A percentile compares a stretch with the other conserved stretches of the same genome.
Conservation (phyloP, 768 basidiomycete genomes). For the Agaricus sinodeliciosus region DNA sequence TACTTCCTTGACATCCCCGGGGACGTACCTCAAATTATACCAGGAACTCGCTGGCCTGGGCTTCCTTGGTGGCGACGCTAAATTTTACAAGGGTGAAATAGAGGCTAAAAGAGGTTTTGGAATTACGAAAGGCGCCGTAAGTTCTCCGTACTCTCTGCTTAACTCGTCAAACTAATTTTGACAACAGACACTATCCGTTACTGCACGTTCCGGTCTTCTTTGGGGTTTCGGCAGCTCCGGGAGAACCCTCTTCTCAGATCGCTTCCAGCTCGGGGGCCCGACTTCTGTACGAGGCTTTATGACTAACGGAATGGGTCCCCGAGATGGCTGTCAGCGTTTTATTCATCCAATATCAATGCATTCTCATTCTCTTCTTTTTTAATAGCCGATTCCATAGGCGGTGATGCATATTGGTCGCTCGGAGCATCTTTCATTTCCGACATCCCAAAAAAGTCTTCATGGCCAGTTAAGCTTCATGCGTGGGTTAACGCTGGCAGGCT, state of each 20-base stretch:
- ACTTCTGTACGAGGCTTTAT: conserved; percentile 76
- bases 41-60: conserved; percentile 62
- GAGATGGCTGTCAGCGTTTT: conserved; percentile 53
- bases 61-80: conserved; percentile 65
- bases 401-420: conserved; percentile 73
- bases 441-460: conserved; percentile 64
- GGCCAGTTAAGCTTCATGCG: conserved; percentile 77
- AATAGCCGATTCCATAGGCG: conserved; percentile 79
- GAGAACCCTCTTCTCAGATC: conserved; percentile 63
- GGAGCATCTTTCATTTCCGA: conserved; percentile 73
- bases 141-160: conserved; percentile 17
- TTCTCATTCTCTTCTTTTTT: background rate
- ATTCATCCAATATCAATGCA: background rate
- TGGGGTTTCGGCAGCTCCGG: conserved; percentile 44
- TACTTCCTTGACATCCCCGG: conserved; percentile 19
- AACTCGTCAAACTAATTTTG: background rate
- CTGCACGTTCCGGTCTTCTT: conserved; percentile 66
- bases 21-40: conserved; percentile 53
- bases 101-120: conserved; percentile 59
- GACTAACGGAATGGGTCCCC: conserved; percentile 70
- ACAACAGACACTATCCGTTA: conserved; percentile 73
- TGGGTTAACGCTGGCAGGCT: conserved; percentile 82
- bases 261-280: conserved; percentile 92
- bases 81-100: conserved; percentile 67
- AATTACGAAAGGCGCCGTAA: conserved; percentile 51